A percentile compares a stretch with the other conserved stretches of the same genome.
Evolutionary conservation across 176 grass and related monocot species (phyloP).

Genomic region (Triticum monococcum): DNA sequence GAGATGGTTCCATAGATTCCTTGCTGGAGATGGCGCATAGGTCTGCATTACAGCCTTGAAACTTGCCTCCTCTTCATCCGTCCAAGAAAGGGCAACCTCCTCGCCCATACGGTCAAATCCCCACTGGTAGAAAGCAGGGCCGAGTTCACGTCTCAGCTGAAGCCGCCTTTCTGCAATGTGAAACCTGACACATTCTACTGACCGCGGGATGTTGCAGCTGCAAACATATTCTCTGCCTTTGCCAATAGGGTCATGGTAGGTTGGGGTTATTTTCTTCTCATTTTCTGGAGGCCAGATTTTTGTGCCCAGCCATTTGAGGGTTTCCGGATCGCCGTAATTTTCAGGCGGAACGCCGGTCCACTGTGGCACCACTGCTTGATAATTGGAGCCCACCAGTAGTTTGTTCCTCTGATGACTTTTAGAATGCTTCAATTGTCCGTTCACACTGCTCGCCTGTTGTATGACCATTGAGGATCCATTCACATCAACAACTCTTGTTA

Average conservation of each 20-base stretch:
- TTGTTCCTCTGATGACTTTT: constrained; percentile 24
- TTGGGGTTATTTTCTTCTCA: constrained; percentile 2
- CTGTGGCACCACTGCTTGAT: constrained; percentile 45
- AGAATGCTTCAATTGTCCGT: constrained; percentile 36
- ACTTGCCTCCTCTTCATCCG: constrained; percentile 57
- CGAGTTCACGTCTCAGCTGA: constrained; percentile 55
- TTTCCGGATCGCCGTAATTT: constrained; percentile 31
- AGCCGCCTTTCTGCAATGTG: constrained; percentile 60
- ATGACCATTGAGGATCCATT: neutral
- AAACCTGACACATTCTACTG: constrained; percentile 67
- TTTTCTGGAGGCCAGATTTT: constrained; percentile 52
- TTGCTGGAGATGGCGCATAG: constrained; percentile 39
- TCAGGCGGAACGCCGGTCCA: neutral
- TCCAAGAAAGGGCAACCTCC: constrained; percentile 87
- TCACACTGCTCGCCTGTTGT: neutral
- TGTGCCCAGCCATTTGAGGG: constrained; percentile 69
- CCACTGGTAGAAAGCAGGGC: constrained; percentile 62
- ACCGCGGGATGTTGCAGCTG: constrained; percentile 39
- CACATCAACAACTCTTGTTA: neutral
- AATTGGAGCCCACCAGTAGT: constrained; percentile 30
- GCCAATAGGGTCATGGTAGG: constrained; percentile 33
- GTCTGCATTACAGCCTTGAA: constrained; percentile 52
- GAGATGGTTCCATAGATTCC: constrained; percentile 60
- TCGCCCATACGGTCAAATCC: constrained; percentile 84
- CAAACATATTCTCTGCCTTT: constrained; percentile 53